Percentiles rank a stretch among this genome's conserved stretches.
Conservation (phyloP, 2,329 filamentous ascomycete genomes). For the Trichoderma koningiopsis region DNA sequence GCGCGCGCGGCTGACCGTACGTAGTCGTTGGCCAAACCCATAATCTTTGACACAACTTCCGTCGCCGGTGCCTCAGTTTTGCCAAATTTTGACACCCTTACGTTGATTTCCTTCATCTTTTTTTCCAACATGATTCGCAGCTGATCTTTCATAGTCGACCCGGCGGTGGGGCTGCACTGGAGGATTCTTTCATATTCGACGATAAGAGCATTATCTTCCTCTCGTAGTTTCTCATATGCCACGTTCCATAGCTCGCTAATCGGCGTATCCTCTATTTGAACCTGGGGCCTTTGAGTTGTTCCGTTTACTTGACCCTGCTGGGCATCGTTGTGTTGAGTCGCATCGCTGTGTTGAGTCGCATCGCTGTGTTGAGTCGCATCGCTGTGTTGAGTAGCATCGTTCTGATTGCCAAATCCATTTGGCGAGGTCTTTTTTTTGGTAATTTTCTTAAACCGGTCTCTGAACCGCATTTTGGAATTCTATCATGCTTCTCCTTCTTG, state of each 20-base stretch:
- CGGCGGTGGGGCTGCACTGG: background rate
- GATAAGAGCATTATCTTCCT: background rate
- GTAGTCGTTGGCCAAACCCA: background rate
- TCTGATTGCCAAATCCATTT: background rate
- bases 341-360: background rate
- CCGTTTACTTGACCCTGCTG: background rate
- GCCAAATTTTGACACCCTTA: background rate
- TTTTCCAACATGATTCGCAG: background rate
- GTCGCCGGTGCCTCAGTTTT: background rate
- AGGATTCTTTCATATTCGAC: background rate
- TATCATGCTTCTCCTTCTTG: too few relatives aligned
- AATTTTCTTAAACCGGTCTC: background rate
- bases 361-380: too few relatives aligned
- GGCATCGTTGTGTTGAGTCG: too few relatives aligned
- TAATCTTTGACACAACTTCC: background rate
- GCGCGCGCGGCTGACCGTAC: background rate
- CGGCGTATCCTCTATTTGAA: background rate
- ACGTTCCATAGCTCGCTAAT: background rate
- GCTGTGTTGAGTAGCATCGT: background rate
- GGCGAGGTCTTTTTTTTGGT: background rate
- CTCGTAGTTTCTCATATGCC: background rate
- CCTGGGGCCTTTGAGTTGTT: background rate
- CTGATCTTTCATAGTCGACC: background rate
- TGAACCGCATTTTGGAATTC: background rate
- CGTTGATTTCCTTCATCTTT: background rate